phyloP scores from a whole-genome alignment of 305 asterid species.

The Petunia hybrid region DNA sequence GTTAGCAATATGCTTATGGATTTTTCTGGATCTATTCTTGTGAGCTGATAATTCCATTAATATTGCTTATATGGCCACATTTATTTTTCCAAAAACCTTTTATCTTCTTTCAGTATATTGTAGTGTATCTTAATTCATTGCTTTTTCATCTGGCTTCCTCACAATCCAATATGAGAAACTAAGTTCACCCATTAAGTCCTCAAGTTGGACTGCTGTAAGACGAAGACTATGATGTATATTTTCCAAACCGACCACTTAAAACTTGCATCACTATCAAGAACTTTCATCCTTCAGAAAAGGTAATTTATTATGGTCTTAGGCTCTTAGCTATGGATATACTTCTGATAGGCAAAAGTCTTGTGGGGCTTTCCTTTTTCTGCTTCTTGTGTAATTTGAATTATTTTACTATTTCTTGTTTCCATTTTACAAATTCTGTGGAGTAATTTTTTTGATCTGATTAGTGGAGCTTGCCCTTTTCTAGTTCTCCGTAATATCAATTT shows the following conservation, averaged over 20 bases:
- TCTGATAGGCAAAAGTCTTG: conserved; percentile 17
- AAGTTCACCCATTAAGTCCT: conserved; percentile 6
- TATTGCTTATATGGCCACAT: background rate
- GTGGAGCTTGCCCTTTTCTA: background rate
- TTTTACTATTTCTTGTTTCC: background rate
- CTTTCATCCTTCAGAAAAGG: conserved; percentile 8
- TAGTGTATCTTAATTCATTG: conserved; percentile 1
- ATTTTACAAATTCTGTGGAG: conserved; percentile 16
- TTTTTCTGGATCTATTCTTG: background rate
- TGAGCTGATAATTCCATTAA: background rate
- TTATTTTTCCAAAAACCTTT: background rate
- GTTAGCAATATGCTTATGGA: background rate
- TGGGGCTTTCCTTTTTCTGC: conserved; percentile 20
- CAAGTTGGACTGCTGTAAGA: conserved; percentile 20
- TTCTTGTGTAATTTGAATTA: background rate
- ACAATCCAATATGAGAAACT: conserved; percentile 20
- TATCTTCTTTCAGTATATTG: background rate
- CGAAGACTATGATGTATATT: conserved; percentile 19
- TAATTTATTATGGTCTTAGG: background rate
- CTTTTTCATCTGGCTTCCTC: conserved; percentile 8
- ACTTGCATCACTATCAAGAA: conserved; percentile 14
- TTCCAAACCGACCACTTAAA: background rate
- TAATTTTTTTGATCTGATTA: background rate
- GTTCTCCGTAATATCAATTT: conserved; percentile 21
- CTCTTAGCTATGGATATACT: background rate